Evolutionary conservation across 2,329 filamentous ascomycete genomes (phyloP), one percentile per base, ranked within the genome.

Genomic region (Aspergillus piperis): DNA sequence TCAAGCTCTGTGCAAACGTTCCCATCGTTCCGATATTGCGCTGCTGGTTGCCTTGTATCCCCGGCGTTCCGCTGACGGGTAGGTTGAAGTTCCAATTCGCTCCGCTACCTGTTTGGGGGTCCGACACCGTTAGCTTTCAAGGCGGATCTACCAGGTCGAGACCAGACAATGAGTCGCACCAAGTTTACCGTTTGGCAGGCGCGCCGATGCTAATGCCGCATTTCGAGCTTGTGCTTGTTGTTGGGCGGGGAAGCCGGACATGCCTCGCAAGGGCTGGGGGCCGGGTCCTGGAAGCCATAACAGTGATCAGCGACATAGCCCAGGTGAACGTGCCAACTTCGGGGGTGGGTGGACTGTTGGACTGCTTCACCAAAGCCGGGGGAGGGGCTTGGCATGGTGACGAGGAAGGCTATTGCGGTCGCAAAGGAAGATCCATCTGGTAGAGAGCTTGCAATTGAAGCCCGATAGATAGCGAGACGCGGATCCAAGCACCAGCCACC

Each of bases 31-130:
- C 79, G 68, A 83, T 80, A 65, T 77, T 77, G 71, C 83, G 79
- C 70, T 83, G 75, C 71, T 83, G 83, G 62, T 76, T 77, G 62
- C 73, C 79, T 59, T 81, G 78, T 61, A 85, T 73, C 57, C 81
- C 81, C 62, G 82, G 80, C 57, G 82, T 79, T 64, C 81, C 82
- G 54, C 81, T 81, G 70, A 83, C 80, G 47, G 83, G 82, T 57
- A 82, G 74, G 52, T 82, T 82, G 70, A 86, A 86, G 52, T 82
- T 83, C 84, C 84, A 86, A 71, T 82, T 82, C 62, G 82, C 79
- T 68, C 81, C 81, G 67, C 78, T 81, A 55, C 83, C 84, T 81
- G 72, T 51, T 69, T 19, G 17, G 17, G 21, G 57, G 48, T 51
- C 47, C 44, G 53, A 55, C 36, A 30, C 47, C 25, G 53, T 75